Conservation (phyloP, 1,284 basidiomycete species). For the Chondrostereum purpureum region DNA sequence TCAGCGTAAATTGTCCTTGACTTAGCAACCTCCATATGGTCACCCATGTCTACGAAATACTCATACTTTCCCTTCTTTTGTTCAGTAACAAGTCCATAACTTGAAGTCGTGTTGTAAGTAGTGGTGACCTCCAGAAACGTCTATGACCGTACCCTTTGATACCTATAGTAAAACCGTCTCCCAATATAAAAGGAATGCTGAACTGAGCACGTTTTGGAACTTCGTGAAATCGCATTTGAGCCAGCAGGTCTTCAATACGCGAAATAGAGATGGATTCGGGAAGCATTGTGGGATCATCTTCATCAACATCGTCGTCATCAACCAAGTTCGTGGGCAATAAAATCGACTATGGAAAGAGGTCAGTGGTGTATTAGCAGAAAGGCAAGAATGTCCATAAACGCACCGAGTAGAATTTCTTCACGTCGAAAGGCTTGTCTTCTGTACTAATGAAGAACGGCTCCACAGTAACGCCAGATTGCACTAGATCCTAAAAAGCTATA, state of each 20-base stretch:
- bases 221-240: slow-evolving; percentile 80
- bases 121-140: background rate
- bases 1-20: slow-evolving; percentile 73
- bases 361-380: slow-evolving; percentile 6
- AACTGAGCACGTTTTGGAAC: slow-evolving; percentile 86
- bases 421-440: slow-evolving; percentile 63
- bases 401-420: slow-evolving; percentile 82
- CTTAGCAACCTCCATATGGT: slow-evolving; percentile 68
- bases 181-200: slow-evolving; percentile 77
- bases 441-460: slow-evolving; percentile 91
- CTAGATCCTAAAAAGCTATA: slow-evolving; percentile 57
- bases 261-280: slow-evolving; percentile 65
- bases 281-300: slow-evolving; percentile 42
- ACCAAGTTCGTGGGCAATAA: slow-evolving; percentile 47
- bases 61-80: slow-evolving; percentile 77
- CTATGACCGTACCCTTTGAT: slow-evolving; percentile 71
- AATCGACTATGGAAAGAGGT: slow-evolving; percentile 40
- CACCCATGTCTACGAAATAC: slow-evolving; percentile 76
- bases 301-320: slow-evolving; percentile 42
- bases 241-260: slow-evolving; percentile 72
- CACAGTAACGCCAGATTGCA: slow-evolving; percentile 74
- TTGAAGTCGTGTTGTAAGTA: slow-evolving; percentile 23
- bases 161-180: slow-evolving; percentile 77
- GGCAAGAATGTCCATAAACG: slow-evolving; percentile 19
- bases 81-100: slow-evolving; percentile 81